phyloP scores from a whole-genome alignment of 1,284 basidiomycete genomes.

The Boletus sp. region DNA sequence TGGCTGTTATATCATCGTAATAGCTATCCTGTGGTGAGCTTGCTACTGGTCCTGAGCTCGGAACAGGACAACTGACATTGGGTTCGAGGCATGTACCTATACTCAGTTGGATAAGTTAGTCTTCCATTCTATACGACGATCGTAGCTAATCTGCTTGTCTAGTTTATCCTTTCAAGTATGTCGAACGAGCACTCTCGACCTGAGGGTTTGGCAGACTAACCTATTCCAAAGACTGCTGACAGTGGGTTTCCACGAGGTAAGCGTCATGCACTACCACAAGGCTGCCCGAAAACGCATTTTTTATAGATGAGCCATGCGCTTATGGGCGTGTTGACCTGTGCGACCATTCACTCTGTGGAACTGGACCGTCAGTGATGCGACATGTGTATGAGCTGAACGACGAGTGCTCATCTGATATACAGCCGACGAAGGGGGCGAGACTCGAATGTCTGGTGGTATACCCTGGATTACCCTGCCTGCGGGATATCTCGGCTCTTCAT shows the following conservation, averaged over 20 bases:
- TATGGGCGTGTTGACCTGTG: conserved; percentile 83
- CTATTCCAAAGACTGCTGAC: conserved; percentile 56
- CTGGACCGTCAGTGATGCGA: conserved; percentile 65
- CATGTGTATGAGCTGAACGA: not conserved
- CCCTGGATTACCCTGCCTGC: conserved; percentile 83
- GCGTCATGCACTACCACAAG: not conserved
- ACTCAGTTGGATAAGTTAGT: conserved; percentile 68
- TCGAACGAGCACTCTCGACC: conserved; percentile 6
- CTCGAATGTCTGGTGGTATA: conserved; percentile 91
- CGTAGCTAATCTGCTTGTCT: conserved; percentile 15
- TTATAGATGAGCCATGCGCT: conserved; percentile 82
- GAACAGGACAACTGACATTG: conserved; percentile 10
- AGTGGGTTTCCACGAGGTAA: conserved; percentile 87
- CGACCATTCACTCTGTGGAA: conserved; percentile 83
- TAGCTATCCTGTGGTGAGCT: conserved; percentile 70
- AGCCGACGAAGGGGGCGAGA: conserved; percentile 93
- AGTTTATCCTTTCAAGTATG: conserved; percentile 94
- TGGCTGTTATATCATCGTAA: conserved; percentile 65
- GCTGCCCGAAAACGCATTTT: conserved; percentile 10
- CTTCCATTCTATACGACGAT: not conserved
- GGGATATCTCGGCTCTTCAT: conserved; percentile 87
- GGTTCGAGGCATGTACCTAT: conserved; percentile 69
- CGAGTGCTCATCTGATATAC: conserved; percentile 9
- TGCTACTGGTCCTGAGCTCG: conserved; percentile 1
- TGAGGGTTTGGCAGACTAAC: conserved; percentile 13